These are phyloP conservation scores for Pythium aphanidermatum DNA, from an alignment of 352 stramenopile genomes.

Conservation along the genomic window DNA sequence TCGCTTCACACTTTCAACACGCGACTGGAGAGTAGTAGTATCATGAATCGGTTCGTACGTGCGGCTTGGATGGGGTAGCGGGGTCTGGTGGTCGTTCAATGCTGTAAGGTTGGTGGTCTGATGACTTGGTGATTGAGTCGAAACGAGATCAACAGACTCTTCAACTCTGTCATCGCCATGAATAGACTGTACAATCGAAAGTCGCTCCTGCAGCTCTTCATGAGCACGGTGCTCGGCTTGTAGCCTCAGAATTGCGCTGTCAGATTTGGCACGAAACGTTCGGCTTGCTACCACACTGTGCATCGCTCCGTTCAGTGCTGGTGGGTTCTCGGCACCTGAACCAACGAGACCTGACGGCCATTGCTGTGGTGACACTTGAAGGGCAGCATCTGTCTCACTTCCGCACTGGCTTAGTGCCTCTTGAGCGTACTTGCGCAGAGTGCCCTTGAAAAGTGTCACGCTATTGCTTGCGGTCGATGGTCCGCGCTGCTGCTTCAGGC, in stretches of 20 bases:
- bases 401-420: slow-evolving; percentile 26
- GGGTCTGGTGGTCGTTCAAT: neutral
- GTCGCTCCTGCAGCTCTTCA: slow-evolving; percentile 5
- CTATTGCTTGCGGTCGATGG: slow-evolving; percentile 54
- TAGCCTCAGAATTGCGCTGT: slow-evolving; percentile 27
- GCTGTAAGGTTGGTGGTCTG: neutral
- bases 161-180: neutral
- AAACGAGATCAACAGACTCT: neutral
- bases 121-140: neutral
- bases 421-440: slow-evolving; percentile 49
- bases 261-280: slow-evolving; percentile 35
- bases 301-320: neutral
- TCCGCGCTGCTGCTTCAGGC: slow-evolving; percentile 56
- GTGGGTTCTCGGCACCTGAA: slow-evolving; percentile 5
- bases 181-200: slow-evolving; percentile 1
- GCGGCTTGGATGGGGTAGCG: neutral
- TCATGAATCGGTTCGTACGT: slow-evolving; percentile 27
- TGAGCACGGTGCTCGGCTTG: neutral
- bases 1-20: slow-evolving; percentile 47
- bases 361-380: neutral
- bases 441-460: slow-evolving; percentile 54
- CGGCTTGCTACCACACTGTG: neutral
- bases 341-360: neutral
- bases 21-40: slow-evolving; percentile 39
- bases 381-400: neutral